phyloP scores from a whole-genome alignment of 2,329 filamentous ascomycete species.

The Immersiporthe knoxdaviesiana region DNA sequence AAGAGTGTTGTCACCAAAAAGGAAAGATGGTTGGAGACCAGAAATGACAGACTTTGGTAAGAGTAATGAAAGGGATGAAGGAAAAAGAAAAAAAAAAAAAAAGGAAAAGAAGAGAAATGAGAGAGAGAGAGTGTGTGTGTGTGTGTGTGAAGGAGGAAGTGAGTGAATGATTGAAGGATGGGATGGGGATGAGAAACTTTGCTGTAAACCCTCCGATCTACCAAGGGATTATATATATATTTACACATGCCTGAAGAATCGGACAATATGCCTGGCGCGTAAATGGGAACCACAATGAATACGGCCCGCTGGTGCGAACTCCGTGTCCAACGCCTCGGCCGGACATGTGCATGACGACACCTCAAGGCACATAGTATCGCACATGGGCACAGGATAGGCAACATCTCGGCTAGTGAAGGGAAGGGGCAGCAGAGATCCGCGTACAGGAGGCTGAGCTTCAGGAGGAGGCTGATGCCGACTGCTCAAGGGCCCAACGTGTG shows the following conservation, averaged over 20 bases:
- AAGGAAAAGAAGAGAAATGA: background rate
- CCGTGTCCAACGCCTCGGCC: background rate
- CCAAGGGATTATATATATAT: conserved; percentile 1
- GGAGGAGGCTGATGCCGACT: background rate
- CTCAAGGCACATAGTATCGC: background rate
- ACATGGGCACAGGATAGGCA: background rate
- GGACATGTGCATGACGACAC: background rate
- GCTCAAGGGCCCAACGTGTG: background rate
- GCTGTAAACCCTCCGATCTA: background rate
- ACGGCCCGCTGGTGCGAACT: background rate
- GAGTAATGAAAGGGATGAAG: background rate
- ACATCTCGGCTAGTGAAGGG: background rate
- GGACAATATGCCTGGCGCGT: background rate
- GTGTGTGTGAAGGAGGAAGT: background rate
- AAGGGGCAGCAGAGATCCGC: background rate
- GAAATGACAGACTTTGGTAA: conserved; percentile 6
- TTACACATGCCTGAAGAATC: background rate
- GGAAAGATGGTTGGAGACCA: no score
- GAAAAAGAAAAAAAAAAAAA: background rate
- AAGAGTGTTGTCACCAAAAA: background rate
- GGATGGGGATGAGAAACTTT: background rate
- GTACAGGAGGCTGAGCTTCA: background rate
- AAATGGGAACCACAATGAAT: background rate
- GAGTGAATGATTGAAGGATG: background rate
- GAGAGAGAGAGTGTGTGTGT: background rate